A percentile compares a stretch with the other conserved stretches of the same genome.
phyloP scores from a whole-genome alignment of 805 yeast species.

The Komagataella kurtzmanii region DNA sequence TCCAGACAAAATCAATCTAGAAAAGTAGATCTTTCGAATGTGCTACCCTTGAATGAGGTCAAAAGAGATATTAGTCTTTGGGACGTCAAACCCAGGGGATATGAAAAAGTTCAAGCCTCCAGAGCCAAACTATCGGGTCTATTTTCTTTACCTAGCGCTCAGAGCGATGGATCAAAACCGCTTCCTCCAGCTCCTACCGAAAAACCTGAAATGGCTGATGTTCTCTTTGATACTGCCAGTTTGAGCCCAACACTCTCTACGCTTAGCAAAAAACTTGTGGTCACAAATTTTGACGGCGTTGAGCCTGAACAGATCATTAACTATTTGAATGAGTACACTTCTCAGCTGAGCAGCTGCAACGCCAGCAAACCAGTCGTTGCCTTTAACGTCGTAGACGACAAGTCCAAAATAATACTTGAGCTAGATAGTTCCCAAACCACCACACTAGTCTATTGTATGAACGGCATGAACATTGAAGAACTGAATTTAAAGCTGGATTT shows the following conservation, averaged over 20 bases:
- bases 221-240: conserved; percentile 10
- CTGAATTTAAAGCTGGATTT: conserved; percentile 12
- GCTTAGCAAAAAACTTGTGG: conserved; percentile 11
- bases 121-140: conserved; percentile 70
- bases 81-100: conserved; percentile 64
- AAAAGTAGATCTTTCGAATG: conserved; percentile 21
- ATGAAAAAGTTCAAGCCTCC: conserved; percentile 61
- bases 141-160: conserved; percentile 60
- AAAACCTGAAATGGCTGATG: conserved; percentile 11
- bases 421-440: conserved; percentile 39
- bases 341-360: not conserved
- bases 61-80: conserved; percentile 39
- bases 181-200: conserved; percentile 24
- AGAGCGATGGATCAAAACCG: conserved; percentile 11
- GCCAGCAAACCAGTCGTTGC: not conserved
- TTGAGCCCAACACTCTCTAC: conserved; percentile 14
- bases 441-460: conserved; percentile 35
- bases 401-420: conserved; percentile 28
- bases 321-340: not conserved
- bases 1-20: conserved; percentile 6
- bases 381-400: not conserved
- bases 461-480: conserved; percentile 17
- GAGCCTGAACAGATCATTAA: not conserved
- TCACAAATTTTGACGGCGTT: conserved; percentile 9
- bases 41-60: conserved; percentile 36